Base-by-base conservation (phyloP, 768 basidiomycete species). In the Serendipita sp. region DNA sequence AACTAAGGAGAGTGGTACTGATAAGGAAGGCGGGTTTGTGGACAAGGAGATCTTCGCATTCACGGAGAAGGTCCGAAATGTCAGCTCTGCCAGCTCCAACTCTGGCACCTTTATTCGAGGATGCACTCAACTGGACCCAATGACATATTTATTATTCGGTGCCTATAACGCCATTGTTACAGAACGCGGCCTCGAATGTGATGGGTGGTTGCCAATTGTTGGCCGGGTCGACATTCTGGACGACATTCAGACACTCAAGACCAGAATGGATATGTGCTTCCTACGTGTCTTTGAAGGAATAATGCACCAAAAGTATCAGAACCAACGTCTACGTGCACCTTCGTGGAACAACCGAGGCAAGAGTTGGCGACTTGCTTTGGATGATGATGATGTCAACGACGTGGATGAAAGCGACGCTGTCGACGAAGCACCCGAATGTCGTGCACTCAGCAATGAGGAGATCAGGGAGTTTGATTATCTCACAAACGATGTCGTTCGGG, bases 111-210 rank as follows among this genome's bases (percentile, higher is more conserved):
- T 80, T 72, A 78, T 95, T 23, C 81, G 91, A 58, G 84, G 80
- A 38, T 92, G 91, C 11, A 93, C 91, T 0, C 84, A 85, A 51
- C 76, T 97, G 30, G 91, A 95, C 71, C 88, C 89, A 7, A 78
- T 97, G 79, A 86, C 86, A 3, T 95, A 93, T 72, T 79, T 95
- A 73, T 78, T 97, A 10, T 95, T 97, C 69, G 94, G 93, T 3
- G 92, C 91, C 0, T 84, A 90, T 73, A 81, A 85, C 60, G 79
- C 93, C 35, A 75, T 82, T 66, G 83, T 88, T 46, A 82, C 82
- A 0, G 80, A 83, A 44, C 79, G 81, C 16, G 90, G 91, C 3
- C 73, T 97, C 60, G 85, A 87, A 70, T 93, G 91, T 70, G 94
- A 97, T 70, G 84, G 82, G 48, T 97, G 94, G 93, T 75, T 97